A percentile compares a stretch with the other conserved stretches of the same genome.
phyloP scores from a whole-genome alignment of 1,139 yeast genomes.

The Nakaseomyces nivariensis region DNA sequence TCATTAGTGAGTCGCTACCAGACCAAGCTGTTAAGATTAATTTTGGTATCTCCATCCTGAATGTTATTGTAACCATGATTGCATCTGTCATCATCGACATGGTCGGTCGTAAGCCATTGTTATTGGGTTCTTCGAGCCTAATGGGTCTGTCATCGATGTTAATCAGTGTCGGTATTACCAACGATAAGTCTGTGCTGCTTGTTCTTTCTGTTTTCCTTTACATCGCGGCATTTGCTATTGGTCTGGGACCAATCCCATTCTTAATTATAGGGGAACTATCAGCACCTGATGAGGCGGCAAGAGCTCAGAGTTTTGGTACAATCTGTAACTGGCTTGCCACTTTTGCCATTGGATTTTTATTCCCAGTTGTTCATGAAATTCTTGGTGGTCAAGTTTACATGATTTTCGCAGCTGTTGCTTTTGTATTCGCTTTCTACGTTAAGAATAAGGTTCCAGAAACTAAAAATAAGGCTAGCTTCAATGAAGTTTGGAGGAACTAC shows the following conservation, averaged over 20 bases:
- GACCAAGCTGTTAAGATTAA: constrained; percentile 58
- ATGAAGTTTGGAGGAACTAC: constrained; percentile 20
- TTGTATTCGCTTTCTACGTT: constrained; percentile 40
- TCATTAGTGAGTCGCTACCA: constrained; percentile 58
- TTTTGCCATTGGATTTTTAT: constrained; percentile 66
- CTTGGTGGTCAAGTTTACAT: constrained; percentile 78
- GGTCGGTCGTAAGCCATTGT: constrained; percentile 66
- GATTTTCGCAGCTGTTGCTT: constrained; percentile 54
- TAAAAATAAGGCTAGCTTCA: constrained; percentile 40
- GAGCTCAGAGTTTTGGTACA: constrained; percentile 89
- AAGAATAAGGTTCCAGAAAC: constrained; percentile 62
- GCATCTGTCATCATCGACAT: constrained; percentile 68
- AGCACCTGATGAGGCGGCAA: constrained; percentile 65
- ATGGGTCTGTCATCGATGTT: constrained; percentile 60
- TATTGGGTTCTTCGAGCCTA: constrained; percentile 52
- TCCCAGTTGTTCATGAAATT: constrained; percentile 57
- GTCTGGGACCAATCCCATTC: constrained; percentile 93
- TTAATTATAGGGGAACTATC: constrained; percentile 82
- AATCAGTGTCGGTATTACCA: constrained; percentile 57
- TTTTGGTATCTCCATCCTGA: constrained; percentile 62
- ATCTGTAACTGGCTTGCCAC: constrained; percentile 88
- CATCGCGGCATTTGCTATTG: constrained; percentile 78
- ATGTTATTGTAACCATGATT: constrained; percentile 59
- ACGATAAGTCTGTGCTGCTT: constrained; percentile 41
- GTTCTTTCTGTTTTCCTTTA: constrained; percentile 61